Base-by-base conservation (phyloP, 345 rosid species). In the Moricandia arvensis region DNA sequence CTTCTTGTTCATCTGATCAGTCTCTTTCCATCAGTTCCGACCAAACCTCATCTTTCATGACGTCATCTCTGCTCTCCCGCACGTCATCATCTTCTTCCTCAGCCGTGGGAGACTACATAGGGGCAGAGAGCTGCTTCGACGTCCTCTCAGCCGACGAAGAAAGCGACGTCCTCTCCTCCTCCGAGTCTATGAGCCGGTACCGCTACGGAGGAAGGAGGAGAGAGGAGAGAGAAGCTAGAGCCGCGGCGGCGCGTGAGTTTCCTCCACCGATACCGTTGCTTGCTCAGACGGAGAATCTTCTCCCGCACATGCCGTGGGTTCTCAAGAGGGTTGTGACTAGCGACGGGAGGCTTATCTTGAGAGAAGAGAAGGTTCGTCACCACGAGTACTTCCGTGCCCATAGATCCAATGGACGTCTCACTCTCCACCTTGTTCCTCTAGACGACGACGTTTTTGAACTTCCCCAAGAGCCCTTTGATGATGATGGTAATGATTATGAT, bases 121-220 rank as follows among this genome's bases (percentile, higher is more conserved):
- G 98, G 21, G 63, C 79, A 64, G 98, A 93, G 77, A 89, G 96
- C 75, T 88, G 93, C 63, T 82, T 83, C 12, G 97, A 93, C 75
- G 69, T 86, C 31, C 60, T 74, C 24, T 59, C 76, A 21, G 72
- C 35, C 5, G 75, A 78, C 2, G 86, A 83, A 26, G 59, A 38
- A 10, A 67, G 16, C 74, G 60, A 53, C 17, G 12, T 54, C 12
- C 21, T 16, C n/a, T 12, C 68, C 2, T 24, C 10, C 30, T 58
- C 59, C 26, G 24, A 62, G 66, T 12, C 47, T 17, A 7, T 27
- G 3, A 79, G 63, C 58, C 29, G 63, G 55, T 74, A 1, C 41
- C 79, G 54, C 8, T 68, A 74, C 43, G 82, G 80, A 10, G 76
- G 83, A 55, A 73, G 73, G 59, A 18, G 86, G 63, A 63, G 72